These are phyloP conservation scores for Metschnikowia corniflorae DNA, from an alignment of 805 yeast species.

Conservation along the genomic window DNA sequence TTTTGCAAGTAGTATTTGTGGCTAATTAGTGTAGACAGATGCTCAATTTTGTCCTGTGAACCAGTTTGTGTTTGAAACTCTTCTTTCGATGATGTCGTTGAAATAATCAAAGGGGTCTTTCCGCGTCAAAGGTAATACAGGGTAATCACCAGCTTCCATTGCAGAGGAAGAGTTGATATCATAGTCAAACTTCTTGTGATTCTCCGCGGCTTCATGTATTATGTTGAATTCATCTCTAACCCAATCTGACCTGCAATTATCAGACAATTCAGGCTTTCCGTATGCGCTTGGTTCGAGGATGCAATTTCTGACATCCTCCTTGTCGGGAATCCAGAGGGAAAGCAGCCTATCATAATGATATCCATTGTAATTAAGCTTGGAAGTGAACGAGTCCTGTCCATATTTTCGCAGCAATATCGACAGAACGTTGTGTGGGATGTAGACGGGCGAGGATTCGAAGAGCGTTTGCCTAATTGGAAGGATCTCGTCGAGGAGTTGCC, in stretches of 20 bases:
- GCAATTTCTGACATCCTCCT: constrained; percentile 28
- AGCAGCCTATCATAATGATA: constrained; percentile 43
- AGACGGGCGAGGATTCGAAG: constrained; percentile 36
- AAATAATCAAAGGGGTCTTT: constrained; percentile 26
- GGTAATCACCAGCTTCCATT: constrained; percentile 20
- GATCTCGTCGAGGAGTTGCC: constrained; percentile 35
- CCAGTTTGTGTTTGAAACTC: constrained; percentile 10
- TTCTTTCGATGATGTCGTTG: constrained; percentile 10
- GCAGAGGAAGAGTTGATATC: constrained; percentile 25
- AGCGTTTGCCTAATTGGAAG: constrained; percentile 34
- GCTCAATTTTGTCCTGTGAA: too few relatives aligned
- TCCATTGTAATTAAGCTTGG: constrained; percentile 24
- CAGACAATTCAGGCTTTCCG: constrained; percentile 25
- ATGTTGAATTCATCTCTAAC: constrained; percentile 35
- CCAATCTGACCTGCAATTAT: constrained; percentile 11
- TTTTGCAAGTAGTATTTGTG: too few relatives aligned
- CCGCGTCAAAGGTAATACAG: constrained; percentile 40
- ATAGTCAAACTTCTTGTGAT: constrained; percentile 23
- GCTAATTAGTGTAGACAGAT: too few relatives aligned
- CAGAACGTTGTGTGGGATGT: constrained; percentile 33
- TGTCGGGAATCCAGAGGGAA: constrained; percentile 45
- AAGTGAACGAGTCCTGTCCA: constrained; percentile 29
- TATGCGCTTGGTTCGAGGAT: constrained; percentile 37
- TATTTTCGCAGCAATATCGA: constrained; percentile 31
- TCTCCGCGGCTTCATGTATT: constrained; percentile 22